Evolutionary conservation across 805 yeast genomes (phyloP).

Genomic region (Maudiozyma serrabonitensis): DNA sequence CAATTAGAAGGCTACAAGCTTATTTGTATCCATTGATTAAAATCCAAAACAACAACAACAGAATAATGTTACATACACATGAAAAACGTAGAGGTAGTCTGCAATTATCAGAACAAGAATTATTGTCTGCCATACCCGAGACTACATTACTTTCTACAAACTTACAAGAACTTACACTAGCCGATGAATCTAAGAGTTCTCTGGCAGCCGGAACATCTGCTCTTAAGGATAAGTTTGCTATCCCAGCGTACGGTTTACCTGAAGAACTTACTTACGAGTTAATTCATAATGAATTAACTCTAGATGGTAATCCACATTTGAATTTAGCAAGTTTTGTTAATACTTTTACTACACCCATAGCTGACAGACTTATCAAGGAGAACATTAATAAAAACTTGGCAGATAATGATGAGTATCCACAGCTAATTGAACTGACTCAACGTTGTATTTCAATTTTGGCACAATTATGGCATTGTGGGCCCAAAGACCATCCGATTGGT

Average conservation of each 20-base stretch:
- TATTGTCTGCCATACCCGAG: constrained; percentile 6
- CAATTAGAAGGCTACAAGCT: neutral
- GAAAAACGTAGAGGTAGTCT: neutral
- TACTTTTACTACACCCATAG: constrained; percentile 51
- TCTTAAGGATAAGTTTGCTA: constrained; percentile 39
- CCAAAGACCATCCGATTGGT: constrained; percentile 47
- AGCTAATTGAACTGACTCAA: constrained; percentile 65
- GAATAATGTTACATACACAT: constrained; percentile 9
- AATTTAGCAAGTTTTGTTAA: constrained; percentile 87
- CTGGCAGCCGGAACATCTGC: neutral
- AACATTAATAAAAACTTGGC: constrained; percentile 82
- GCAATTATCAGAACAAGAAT: constrained; percentile 1
- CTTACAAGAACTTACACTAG: constrained; percentile 5
- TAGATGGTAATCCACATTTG: constrained; percentile 78
- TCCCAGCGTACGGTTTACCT: constrained; percentile 49
- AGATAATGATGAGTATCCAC: constrained; percentile 90
- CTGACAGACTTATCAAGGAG: constrained; percentile 47
- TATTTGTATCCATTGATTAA: neutral
- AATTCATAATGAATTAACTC: constrained; percentile 60
- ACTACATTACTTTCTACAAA: constrained; percentile 11
- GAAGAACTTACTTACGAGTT: constrained; percentile 48
- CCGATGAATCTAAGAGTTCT: neutral
- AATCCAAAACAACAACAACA: neutral
- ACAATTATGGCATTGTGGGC: constrained; percentile 70
- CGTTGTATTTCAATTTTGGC: constrained; percentile 77